Conservation (phyloP, 192 early-diverging fungal species). For the Pecoramyces ruminantium region DNA sequence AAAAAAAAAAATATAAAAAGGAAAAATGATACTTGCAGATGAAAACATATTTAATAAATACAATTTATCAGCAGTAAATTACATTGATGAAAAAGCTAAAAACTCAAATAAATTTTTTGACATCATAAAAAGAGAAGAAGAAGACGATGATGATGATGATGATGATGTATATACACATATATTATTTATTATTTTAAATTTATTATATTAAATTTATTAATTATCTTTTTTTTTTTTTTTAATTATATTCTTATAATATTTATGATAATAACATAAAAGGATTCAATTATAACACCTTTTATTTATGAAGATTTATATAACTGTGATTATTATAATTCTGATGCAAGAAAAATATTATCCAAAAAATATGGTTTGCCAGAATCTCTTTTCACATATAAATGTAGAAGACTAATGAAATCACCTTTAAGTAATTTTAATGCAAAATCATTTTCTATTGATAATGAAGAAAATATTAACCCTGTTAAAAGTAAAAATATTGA, state of each 20-base stretch:
- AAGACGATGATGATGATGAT: neutral
- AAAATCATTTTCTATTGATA: conserved; percentile 8
- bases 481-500: conserved; percentile 1
- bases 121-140: neutral
- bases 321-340: conserved; percentile 21
- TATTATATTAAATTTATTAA: no score
- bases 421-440: neutral
- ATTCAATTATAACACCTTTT: neutral
- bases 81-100: neutral
- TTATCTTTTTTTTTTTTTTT: no score
- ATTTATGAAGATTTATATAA: conserved; percentile 25
- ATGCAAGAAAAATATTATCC: conserved; percentile 15
- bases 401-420: neutral
- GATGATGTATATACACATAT: no score
- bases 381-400: conserved; percentile 6
- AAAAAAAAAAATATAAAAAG: neutral
- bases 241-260: no score
- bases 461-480: conserved; percentile 11
- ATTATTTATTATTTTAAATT: no score
- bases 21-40: neutral
- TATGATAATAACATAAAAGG: no score
- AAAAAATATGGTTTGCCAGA: conserved; percentile 20
- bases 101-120: neutral
- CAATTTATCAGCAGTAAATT: neutral
- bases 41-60: neutral